phyloP scores from a whole-genome alignment of 2,329 filamentous ascomycete genomes.

The Fusarium brevicatenulatum region DNA sequence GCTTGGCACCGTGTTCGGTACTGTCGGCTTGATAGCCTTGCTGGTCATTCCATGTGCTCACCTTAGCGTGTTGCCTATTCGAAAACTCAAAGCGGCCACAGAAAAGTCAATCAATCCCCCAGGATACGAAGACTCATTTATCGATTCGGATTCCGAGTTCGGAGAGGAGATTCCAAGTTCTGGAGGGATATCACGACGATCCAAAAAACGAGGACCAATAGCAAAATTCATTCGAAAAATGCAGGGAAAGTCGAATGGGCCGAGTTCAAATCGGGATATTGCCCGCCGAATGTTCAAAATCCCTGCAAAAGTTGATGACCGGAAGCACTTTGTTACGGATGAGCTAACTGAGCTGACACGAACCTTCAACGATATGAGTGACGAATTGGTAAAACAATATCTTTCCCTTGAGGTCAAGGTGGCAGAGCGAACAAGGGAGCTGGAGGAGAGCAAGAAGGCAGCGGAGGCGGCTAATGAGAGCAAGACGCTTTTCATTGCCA shows the following conservation, averaged over 20 bases:
- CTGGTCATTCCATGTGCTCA: constrained; percentile 83
- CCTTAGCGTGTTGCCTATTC: constrained; percentile 82
- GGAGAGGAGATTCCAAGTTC: constrained; percentile 53
- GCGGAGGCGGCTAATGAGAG: constrained; percentile 96
- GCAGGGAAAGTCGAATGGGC: constrained; percentile 46
- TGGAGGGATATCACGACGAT: constrained; percentile 56
- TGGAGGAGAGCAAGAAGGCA: constrained; percentile 90
- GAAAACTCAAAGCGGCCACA: constrained; percentile 78
- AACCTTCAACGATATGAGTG: constrained; percentile 94
- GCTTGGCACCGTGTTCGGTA: constrained; percentile 85
- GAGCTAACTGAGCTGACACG: constrained; percentile 84
- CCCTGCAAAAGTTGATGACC: constrained; percentile 81
- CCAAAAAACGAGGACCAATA: constrained; percentile 56
- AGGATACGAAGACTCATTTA: constrained; percentile 63
- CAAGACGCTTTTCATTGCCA: constrained; percentile 97
- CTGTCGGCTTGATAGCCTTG: constrained; percentile 76
- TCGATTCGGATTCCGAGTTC: constrained; percentile 57
- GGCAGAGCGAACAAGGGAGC: constrained; percentile 80
- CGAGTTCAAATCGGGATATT: constrained; percentile 50
- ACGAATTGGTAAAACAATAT: constrained; percentile 89
- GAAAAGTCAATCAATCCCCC: constrained; percentile 76
- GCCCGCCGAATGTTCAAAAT: constrained; percentile 78
- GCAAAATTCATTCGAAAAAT: constrained; percentile 52
- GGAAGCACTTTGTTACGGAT: constrained; percentile 80
- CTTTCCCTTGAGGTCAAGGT: constrained; percentile 86